Conservation (phyloP, 371 early-diverging fungal species). For the Pancytospora philotis region DNA sequence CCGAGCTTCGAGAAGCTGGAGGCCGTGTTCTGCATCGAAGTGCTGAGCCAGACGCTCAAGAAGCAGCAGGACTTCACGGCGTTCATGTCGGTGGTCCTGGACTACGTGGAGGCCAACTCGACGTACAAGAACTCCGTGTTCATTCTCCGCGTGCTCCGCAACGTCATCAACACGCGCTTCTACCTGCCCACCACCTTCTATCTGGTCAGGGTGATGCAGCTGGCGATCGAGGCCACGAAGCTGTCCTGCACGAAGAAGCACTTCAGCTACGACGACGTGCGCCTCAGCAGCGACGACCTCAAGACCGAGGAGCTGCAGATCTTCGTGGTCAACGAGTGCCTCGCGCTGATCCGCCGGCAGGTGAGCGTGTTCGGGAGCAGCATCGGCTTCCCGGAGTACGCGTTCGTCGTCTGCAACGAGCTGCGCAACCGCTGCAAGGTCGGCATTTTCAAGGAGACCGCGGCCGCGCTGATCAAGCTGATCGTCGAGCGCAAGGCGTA, state of each 20-base stretch:
- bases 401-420: neutral
- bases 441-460: conserved; percentile 17
- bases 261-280: conserved; percentile 6
- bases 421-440: neutral
- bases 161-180: neutral
- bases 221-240: neutral
- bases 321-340: conserved; percentile 9
- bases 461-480: conserved; percentile 1
- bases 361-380: neutral
- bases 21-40: conserved; percentile 8
- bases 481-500: conserved; percentile 3
- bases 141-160: conserved; percentile 1
- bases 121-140: conserved; percentile 21
- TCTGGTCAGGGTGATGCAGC: neutral
- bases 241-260: neutral
- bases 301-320: conserved; percentile 17
- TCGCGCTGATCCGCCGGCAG: neutral
- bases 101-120: neutral
- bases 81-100: conserved; percentile 4
- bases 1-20: conserved; percentile 2
- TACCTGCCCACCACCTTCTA: conserved; percentile 7
- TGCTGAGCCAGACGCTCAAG: conserved; percentile 6
- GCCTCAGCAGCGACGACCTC: conserved; percentile 8
- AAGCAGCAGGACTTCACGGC: conserved; percentile 6
- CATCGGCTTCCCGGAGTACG: conserved; percentile 31